Percentiles rank a stretch among this genome's conserved stretches.
Evolutionary conservation across 768 basidiomycete genomes (phyloP).

Genomic region (Mycena olivaceomarginata): DNA sequence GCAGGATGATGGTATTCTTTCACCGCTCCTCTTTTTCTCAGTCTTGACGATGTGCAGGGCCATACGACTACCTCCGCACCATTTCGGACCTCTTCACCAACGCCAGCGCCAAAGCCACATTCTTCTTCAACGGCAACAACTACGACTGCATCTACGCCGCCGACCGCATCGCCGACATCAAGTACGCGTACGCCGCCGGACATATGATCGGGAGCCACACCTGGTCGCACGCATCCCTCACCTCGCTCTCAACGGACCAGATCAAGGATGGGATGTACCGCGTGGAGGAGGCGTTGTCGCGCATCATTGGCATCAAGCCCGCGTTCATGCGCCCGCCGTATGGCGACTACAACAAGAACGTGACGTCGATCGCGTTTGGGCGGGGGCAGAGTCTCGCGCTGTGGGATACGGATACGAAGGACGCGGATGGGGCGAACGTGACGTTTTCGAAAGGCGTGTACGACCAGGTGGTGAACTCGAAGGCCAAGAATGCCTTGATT

Average conservation of each 20-base stretch:
- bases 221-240: constrained; percentile 58
- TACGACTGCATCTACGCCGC: neutral
- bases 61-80: neutral
- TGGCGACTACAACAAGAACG: constrained; percentile 62
- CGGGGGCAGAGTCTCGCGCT: constrained; percentile 56
- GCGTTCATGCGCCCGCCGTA: constrained; percentile 66
- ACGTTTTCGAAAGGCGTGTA: constrained; percentile 50
- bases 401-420: constrained; percentile 63
- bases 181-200: constrained; percentile 61
- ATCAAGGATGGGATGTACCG: constrained; percentile 59
- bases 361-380: constrained; percentile 51
- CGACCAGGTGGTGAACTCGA: constrained; percentile 41
- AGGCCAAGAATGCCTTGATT: constrained; percentile 54
- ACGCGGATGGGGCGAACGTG: constrained; percentile 52
- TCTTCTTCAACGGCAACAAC: neutral
- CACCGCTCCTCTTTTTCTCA: too few relatives aligned
- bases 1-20: too few relatives aligned
- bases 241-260: constrained; percentile 54
- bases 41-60: neutral
- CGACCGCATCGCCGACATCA: constrained; percentile 43
- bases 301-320: constrained; percentile 58
- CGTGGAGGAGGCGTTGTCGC: constrained; percentile 47
- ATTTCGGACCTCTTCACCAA: neutral
- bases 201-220: constrained; percentile 52
- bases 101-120: neutral